phyloP scores from a whole-genome alignment of 768 basidiomycete genomes.

The Paxillus involutus region DNA sequence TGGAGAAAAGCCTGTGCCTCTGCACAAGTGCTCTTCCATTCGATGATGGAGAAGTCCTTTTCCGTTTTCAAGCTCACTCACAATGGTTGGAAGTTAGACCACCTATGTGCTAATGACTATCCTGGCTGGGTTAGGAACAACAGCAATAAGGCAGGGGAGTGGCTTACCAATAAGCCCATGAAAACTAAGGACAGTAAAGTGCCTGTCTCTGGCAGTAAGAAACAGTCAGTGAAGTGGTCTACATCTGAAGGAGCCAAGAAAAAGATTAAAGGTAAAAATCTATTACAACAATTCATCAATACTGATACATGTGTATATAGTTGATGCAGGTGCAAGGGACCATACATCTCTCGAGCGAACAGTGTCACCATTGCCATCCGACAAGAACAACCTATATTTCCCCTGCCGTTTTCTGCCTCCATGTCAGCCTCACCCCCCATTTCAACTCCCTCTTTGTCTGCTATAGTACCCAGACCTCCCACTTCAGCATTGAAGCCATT shows the following conservation, averaged over 20 bases:
- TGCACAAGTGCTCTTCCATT: too few relatives aligned
- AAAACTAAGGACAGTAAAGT: neutral
- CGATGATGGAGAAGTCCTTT: neutral
- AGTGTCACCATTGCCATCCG: too few relatives aligned
- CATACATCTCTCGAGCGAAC: too few relatives aligned
- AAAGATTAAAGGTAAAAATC: neutral
- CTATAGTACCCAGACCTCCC: too few relatives aligned
- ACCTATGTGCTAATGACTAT: neutral
- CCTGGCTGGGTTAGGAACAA: neutral
- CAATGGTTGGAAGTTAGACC: neutral
- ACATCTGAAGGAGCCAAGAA: neutral
- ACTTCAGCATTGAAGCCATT: too few relatives aligned
- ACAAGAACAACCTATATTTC: too few relatives aligned
- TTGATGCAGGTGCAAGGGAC: too few relatives aligned
- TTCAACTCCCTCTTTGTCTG: too few relatives aligned
- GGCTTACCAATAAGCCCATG: neutral
- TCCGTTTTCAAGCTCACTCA: neutral
- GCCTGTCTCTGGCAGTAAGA: neutral
- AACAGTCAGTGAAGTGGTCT: neutral
- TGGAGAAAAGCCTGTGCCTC: conserved; percentile 5
- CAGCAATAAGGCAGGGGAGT: neutral
- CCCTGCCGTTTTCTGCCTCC: too few relatives aligned
- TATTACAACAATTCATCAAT: too few relatives aligned
- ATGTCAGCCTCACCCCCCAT: too few relatives aligned
- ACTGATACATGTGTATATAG: too few relatives aligned